phyloP scores from a whole-genome alignment of 2,329 filamentous ascomycete species.

The Colletotrichum orchidophilum region DNA sequence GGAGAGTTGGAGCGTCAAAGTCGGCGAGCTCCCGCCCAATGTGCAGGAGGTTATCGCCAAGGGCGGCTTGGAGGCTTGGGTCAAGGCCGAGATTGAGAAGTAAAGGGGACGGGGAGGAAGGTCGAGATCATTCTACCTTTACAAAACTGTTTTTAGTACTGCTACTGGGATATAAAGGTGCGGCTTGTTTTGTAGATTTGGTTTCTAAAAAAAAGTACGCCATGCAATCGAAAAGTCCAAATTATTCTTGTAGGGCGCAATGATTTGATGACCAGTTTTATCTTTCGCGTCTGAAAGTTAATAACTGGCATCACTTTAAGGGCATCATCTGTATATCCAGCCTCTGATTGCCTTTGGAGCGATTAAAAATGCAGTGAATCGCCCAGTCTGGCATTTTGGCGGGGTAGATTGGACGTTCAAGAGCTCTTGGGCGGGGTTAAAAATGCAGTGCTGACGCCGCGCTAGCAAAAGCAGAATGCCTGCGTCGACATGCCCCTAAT shows the following conservation, averaged over 20 bases:
- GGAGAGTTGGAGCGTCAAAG: constrained; percentile 78
- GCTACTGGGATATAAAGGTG: neutral
- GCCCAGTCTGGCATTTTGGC: neutral
- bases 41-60: constrained; percentile 86
- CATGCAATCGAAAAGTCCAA: neutral
- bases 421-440: neutral
- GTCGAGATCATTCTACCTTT: neutral
- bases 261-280: neutral
- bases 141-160: constrained; percentile 10
- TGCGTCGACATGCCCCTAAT: neutral
- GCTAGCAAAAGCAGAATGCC: neutral
- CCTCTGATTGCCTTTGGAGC: neutral
- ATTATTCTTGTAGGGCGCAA: neutral
- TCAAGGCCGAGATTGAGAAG: constrained; percentile 71
- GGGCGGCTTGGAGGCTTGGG: constrained; percentile 85
- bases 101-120: neutral
- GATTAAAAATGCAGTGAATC: neutral
- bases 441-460: neutral
- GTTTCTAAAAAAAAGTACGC: neutral
- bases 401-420: neutral
- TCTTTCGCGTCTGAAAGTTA: no score
- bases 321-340: neutral
- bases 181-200: constrained; percentile 1
- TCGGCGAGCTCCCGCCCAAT: constrained; percentile 84
- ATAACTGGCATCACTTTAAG: neutral